Evolutionary conservation across 2,329 filamentous ascomycete genomes (phyloP), one percentile per base, ranked within the genome.

Genomic region (Verticillium albo-atrum): DNA sequence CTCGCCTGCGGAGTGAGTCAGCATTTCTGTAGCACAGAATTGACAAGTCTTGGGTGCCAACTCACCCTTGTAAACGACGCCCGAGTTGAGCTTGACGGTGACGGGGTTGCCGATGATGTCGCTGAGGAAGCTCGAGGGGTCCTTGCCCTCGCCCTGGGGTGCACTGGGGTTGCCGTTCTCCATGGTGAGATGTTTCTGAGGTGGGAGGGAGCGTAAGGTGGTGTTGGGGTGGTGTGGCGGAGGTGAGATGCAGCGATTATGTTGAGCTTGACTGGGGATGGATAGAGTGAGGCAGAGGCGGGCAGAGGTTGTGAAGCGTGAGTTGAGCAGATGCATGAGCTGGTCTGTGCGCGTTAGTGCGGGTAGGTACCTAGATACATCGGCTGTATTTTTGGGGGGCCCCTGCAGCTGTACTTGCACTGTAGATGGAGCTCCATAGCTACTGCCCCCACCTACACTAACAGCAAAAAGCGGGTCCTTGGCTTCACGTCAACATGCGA

Each of bases 1-100:
- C 73, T 97, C 92, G 67, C 95, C 94, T 97, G 20, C 34, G 12
- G 3, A 28, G 54, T 71, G 55, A 70, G 61, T 56, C 54, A 56
- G 58, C 26, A 32, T 17, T n/a, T 51, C 27, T 12, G 25, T 23
- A 9, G 27, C 30, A 17, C 7, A 14, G 32, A 4, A 1, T 50
- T 3, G 25, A 28, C 12, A 28, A 28, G 32, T 17, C 17, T 15
- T 27, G 32, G 30, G 14, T 27, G 34, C 32, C 7, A 12, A 57
- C 77, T 70, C 61, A 94, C 94, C 95, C 84, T 95, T 97, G 83
- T 97, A 99, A 63, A 98, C 88, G 62, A 97, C 92, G 58, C 95
- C 95, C n/a, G 93, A 97, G 79, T 99, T 99, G 67, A 99, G 84
- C 79, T 98, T 98, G 66, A 99, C 94, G 1, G 92, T 96, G 66